A percentile compares a stretch with the other conserved stretches of the same genome.
These are phyloP conservation scores for Gossypium davidsonii DNA, from an alignment of 441 rosid genomes.

Conservation along the genomic window DNA sequence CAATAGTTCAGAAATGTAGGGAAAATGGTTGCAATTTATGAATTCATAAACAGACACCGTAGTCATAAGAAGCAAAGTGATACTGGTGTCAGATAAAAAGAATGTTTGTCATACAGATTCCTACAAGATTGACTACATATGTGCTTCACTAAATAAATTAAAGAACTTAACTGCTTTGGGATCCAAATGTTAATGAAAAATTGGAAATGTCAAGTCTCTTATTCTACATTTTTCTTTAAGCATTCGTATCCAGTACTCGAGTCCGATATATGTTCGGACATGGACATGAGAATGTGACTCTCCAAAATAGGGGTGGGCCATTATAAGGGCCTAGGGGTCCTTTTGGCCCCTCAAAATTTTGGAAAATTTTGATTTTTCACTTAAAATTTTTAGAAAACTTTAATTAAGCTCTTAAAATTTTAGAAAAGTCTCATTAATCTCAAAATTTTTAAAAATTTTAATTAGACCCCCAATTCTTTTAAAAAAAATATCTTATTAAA, in stretches of 20 bases:
- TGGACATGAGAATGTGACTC: background rate
- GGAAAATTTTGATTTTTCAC: too few species aligned
- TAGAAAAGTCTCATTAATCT: too few species aligned
- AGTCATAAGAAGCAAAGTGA: background rate
- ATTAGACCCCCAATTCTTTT: too few species aligned
- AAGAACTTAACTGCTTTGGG: background rate
- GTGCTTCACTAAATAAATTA: background rate
- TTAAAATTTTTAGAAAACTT: too few species aligned
- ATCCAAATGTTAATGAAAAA: background rate
- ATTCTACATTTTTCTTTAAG: background rate
- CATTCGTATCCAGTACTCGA: background rate
- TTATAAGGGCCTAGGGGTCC: too few species aligned
- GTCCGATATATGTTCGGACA: background rate
- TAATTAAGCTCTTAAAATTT: too few species aligned
- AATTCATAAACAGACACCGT: background rate
- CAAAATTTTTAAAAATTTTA: too few species aligned
- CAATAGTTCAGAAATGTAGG: conserved; percentile 6
- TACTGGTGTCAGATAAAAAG: background rate
- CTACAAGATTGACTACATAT: background rate
- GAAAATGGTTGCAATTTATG: background rate
- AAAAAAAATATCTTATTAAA: too few species aligned
- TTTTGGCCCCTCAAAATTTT: too few species aligned
- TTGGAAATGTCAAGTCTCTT: background rate
- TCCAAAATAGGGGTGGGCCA: too few species aligned
- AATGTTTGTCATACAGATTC: background rate